Conservation (phyloP, 2,329 filamentous ascomycete species). For the Claviceps monticola region DNA sequence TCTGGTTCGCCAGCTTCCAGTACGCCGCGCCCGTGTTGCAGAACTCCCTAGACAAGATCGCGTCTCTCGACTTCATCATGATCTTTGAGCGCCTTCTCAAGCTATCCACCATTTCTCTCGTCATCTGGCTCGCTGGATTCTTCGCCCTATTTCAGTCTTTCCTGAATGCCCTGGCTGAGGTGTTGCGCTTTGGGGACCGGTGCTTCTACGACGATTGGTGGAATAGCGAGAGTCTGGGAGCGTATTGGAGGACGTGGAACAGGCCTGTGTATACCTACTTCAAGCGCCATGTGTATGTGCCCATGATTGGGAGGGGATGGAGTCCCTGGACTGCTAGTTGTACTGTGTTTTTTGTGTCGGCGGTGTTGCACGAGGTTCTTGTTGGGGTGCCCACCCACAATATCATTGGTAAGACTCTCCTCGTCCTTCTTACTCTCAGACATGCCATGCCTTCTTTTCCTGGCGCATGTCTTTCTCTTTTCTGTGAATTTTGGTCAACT, state of each 20-base stretch:
- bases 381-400: slow-evolving; percentile 94
- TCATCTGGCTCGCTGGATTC: slow-evolving; percentile 96
- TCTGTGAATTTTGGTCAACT: neutral
- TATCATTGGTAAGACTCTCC: slow-evolving; percentile 52
- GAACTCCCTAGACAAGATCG: slow-evolving; percentile 83
- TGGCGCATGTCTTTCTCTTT: too few species aligned
- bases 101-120: slow-evolving; percentile 82
- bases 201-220: slow-evolving; percentile 98
- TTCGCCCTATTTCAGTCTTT: slow-evolving; percentile 92
- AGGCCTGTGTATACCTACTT: slow-evolving; percentile 96
- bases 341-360: slow-evolving; percentile 78
- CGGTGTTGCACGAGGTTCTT: slow-evolving; percentile 77
- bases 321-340: slow-evolving; percentile 56
- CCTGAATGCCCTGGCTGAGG: slow-evolving; percentile 80
- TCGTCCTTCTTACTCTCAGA: neutral
- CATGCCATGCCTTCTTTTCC: too few species aligned
- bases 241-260: slow-evolving; percentile 96
- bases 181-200: slow-evolving; percentile 80
- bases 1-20: slow-evolving; percentile 90
- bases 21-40: slow-evolving; percentile 81
- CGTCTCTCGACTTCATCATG: slow-evolving; percentile 61
- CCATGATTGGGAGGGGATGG: slow-evolving; percentile 74
- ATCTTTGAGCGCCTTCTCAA: slow-evolving; percentile 89
- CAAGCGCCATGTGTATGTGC: slow-evolving; percentile 84
- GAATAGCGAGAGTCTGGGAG: slow-evolving; percentile 76